phyloP scores from a whole-genome alignment of 306 rosid species.

The Senna siamea region DNA sequence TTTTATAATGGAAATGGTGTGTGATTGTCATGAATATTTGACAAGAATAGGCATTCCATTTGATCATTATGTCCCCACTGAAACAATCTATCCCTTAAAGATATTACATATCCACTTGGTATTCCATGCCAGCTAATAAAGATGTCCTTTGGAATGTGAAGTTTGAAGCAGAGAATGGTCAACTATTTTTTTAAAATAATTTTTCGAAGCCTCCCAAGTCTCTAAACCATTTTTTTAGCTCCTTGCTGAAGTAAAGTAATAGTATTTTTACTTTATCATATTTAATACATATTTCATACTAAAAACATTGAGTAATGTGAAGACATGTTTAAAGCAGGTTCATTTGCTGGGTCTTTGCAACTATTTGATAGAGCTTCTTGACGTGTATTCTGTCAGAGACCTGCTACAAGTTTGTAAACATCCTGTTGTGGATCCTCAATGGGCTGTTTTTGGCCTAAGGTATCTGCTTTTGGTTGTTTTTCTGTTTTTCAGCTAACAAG shows the following conservation, averaged over 20 bases:
- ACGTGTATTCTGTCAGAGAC: not conserved
- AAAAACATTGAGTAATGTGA: not conserved
- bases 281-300: not conserved
- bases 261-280: too few relatives aligned
- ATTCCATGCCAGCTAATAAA: not conserved
- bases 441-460: conserved; percentile 22
- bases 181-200: too few relatives aligned
- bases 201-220: too few relatives aligned
- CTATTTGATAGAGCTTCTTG: conserved; percentile 6
- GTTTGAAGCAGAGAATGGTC: too few relatives aligned
- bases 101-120: too few relatives aligned
- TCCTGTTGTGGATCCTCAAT: not conserved
- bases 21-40: not conserved
- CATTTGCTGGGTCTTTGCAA: not conserved
- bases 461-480: not conserved
- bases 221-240: too few relatives aligned
- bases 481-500: not conserved
- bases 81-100: not conserved
- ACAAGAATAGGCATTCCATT: not conserved
- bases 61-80: not conserved
- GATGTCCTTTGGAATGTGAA: too few relatives aligned
- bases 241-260: too few relatives aligned
- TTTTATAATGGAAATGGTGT: not conserved
- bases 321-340: conserved; percentile 9
- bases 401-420: not conserved